Conservation (phyloP, 176 grass and related monocot species). For the sorghum (Sorghum bicolor) region Sorghum_bicolor_NCBIv3 NC_012874.2:7603001-7603500, state of each 20-base stretch:
- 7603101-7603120: not conserved
- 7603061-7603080: not conserved
- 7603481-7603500: not conserved
- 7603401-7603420: not conserved
- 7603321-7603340: not conserved
- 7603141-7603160: not conserved
- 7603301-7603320: not conserved
- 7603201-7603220: not conserved
- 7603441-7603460: not conserved
- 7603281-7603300: not conserved
- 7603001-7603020: not conserved
- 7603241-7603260: not conserved
- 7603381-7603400: not conserved
- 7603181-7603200: not conserved
- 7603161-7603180: not conserved
- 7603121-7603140: not conserved
- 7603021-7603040: not conserved
- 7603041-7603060: not conserved
- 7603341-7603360: not conserved
- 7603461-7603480: not conserved
- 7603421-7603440: not conserved
- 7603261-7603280: not conserved
- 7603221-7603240: not conserved
- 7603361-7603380: not conserved
- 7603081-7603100: not conserved